Base-by-base conservation (phyloP, 2,329 filamentous ascomycete species). In the Epichloe coenophiala region DNA sequence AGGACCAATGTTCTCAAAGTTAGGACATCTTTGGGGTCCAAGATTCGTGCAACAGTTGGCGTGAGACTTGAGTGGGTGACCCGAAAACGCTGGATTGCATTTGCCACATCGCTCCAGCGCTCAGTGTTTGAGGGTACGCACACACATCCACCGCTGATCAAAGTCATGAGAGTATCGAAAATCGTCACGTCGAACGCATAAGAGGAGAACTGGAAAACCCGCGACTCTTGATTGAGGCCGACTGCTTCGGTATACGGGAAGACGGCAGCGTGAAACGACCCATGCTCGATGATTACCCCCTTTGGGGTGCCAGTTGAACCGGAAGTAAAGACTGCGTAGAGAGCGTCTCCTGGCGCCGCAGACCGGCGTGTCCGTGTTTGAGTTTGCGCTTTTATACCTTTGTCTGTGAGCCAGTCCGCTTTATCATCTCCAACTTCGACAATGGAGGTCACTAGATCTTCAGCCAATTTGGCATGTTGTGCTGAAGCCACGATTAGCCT, bases 101-200 rank as follows among this genome's bases (percentile, higher is more conserved):
- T 44, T 2, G 51, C 51, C 33, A 58, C 40, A 17, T 58, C 52
- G 39, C 54, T 54, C 1, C 54, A 42, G 8, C 56, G 51, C 31
- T 55, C 52, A n/a, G 53, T 50, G 9, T 58, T 54, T 4, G 48
- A 52, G 0, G 57, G 55, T 5, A 59, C 51, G 19, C 57, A 59
- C 9, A 59, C 40, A 31, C 53, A 56, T 1, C 55, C 57, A 2
- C 57, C 57, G 1, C 47, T 45, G 27, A 50, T 53, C 5, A 58
- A 51, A 3, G 56, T 56, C 15, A 52, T 48, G 2, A 59, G 43
- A n/a, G 52, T 49, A 43, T 59, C 56, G 8, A 54, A 50, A 8
- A 55, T 51, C 6, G 50, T 53, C 12, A 56, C 53, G 17, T 58
- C 56, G 17, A 58, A 59, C 1, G 54, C 56, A 39, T 54, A 58